Evolutionary conservation across 2,329 filamentous ascomycete genomes (phyloP), one percentile per base, ranked within the genome.

Genomic region (Parastagonospora nodorum): DNA sequence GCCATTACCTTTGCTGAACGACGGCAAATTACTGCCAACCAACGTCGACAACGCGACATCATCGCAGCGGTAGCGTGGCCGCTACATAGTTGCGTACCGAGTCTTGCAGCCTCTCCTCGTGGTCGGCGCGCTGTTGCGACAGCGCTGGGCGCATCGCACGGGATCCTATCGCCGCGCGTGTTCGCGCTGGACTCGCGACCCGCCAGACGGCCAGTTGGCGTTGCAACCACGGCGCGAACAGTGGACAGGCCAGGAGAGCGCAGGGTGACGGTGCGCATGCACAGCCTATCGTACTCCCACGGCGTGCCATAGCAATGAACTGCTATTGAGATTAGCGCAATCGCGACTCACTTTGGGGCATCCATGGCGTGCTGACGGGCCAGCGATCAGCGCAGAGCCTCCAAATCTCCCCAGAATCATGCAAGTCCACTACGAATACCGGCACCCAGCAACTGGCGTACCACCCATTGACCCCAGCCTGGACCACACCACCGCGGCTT

Each of bases 351-450:
- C 49, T 50, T 42, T 46, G 43, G 45, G 51, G 51, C 50, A 55
- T 63, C 57, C 56, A 67, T 72, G 69, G 68, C 63, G 56, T 55
- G 63, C 63, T 68, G 67, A 72, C 60, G 42, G 55, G 57, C 58
- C 39, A 51, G 55, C 39, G 38, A 51, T 52, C 48, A 54, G 58
- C 55, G 19, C 48, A 62, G 56, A 61, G 56, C 58, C 57, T 60
- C 56, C 45, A 53, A 53, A 46, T 55, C 19, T 24, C 55, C 50
- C 41, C 53, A 58, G 47, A 64, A 69, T 57, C 65, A 73, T 74
- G 71, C 71, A 74, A 57, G 69, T 73, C 37, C 68, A 72, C 58
- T 72, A 71, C 63, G 65, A 74, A 53, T 73, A 73, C 51, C 68
- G 69, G 48, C 69, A 74, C 48, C 61, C 68, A 48, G 41, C 45